These are phyloP conservation scores for Fusarium pseudonygamai DNA, from an alignment of 2,329 filamentous ascomycete genomes.

Conservation along the genomic window DNA sequence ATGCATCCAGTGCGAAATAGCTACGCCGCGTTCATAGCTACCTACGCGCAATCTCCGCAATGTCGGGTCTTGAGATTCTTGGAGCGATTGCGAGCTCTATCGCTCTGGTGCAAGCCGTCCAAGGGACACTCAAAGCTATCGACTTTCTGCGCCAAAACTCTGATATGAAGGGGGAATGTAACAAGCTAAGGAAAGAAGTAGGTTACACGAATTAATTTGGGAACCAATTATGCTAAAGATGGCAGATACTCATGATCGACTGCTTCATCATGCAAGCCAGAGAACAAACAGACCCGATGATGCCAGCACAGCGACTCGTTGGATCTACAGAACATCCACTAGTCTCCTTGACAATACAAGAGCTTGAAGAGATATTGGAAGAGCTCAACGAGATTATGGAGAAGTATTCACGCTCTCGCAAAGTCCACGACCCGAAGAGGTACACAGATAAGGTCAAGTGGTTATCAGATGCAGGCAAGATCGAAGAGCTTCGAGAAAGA, in stretches of 20 bases:
- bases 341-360: background rate
- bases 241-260: conserved; percentile 13
- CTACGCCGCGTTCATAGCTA: background rate
- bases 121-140: conserved; percentile 10
- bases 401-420: background rate
- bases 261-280: conserved; percentile 5
- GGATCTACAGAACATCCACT: background rate
- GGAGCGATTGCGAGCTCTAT: conserved; percentile 23
- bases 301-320: background rate
- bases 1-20: background rate
- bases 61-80: conserved; percentile 25
- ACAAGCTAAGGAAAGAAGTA: background rate
- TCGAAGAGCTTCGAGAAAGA: conserved; percentile 8
- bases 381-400: background rate
- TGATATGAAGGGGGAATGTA: background rate
- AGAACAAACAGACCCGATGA: background rate
- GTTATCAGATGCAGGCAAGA: conserved; percentile 4
- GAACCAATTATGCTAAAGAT: fast-evolving
- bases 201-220: fast-evolving
- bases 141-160: conserved; percentile 9
- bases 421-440: background rate
- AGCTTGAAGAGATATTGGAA: background rate
- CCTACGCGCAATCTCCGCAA: background rate
- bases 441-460: conserved; percentile 11
- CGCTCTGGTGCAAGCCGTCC: conserved; percentile 8